These are phyloP conservation scores for Fusarium irregulare DNA, from an alignment of 2,329 filamentous ascomycete species.

Conservation along the genomic window DNA sequence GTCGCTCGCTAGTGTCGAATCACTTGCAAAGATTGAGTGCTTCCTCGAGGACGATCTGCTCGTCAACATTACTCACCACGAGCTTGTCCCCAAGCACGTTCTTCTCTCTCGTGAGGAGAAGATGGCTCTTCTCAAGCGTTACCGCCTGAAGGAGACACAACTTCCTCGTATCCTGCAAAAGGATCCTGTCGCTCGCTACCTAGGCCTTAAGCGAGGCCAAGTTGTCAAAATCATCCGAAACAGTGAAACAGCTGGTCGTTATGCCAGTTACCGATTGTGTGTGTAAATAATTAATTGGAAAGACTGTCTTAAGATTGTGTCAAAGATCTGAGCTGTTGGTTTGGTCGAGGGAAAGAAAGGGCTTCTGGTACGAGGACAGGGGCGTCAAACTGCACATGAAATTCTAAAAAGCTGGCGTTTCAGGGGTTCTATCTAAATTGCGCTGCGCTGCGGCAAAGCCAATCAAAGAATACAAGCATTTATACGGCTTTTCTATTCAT, in stretches of 20 bases:
- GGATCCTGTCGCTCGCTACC: slow-evolving; percentile 92
- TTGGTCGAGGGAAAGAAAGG: slow-evolving; percentile 27
- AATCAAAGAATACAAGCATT: slow-evolving; percentile 35
- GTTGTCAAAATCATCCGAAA: slow-evolving; percentile 98
- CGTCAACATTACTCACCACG: slow-evolving; percentile 98
- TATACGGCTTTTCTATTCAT: not conserved
- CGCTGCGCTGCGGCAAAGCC: slow-evolving; percentile 44
- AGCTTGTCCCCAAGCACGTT: slow-evolving; percentile 94
- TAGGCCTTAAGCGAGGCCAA: slow-evolving; percentile 89
- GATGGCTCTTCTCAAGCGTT: slow-evolving; percentile 83
- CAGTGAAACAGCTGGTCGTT: slow-evolving; percentile 94
- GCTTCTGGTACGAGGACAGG: slow-evolving; percentile 41
- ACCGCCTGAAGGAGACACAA: slow-evolving; percentile 97
- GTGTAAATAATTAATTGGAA: slow-evolving; percentile 55
- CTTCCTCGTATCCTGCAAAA: slow-evolving; percentile 90
- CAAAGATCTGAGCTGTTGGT: slow-evolving; percentile 16
- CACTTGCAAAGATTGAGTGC: slow-evolving; percentile 85
- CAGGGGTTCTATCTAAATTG: slow-evolving; percentile 48
- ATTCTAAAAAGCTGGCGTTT: slow-evolving; percentile 49
- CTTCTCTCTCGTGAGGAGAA: slow-evolving; percentile 93
- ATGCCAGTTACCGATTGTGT: slow-evolving; percentile 89
- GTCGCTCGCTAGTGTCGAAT: slow-evolving; percentile 81
- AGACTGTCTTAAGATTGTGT: not conserved
- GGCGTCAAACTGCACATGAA: slow-evolving; percentile 48
- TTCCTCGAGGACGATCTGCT: slow-evolving; percentile 96